phyloP scores from a whole-genome alignment of 352 stramenopile genomes.

The Phytophthora citrophthora region DNA sequence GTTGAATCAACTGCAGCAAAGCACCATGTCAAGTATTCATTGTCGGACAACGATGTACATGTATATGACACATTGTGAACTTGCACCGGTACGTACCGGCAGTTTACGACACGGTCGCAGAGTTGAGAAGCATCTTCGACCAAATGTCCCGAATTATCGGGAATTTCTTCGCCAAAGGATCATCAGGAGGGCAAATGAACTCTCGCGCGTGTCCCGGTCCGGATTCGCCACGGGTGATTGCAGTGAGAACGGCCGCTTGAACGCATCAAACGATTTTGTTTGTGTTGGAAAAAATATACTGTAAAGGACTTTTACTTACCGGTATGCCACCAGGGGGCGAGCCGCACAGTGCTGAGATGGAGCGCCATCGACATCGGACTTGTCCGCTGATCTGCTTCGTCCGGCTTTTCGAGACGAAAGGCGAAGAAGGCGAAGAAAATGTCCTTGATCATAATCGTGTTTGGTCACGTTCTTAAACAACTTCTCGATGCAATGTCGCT shows the following conservation, averaged over 20 bases:
- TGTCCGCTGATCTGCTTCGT: conserved; percentile 2
- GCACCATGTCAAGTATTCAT: too few species aligned
- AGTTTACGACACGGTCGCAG: not conserved
- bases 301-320: too few species aligned
- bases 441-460: too few species aligned
- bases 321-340: not conserved
- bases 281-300: too few species aligned
- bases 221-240: not conserved
- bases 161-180: too few species aligned
- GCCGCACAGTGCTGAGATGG: conserved; percentile 14
- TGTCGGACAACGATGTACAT: too few species aligned
- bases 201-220: not conserved
- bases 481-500: too few species aligned
- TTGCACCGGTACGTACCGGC: too few species aligned
- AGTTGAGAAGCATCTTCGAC: conserved; percentile 1
- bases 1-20: too few species aligned
- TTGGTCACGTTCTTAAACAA: too few species aligned
- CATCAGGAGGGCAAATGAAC: not conserved
- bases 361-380: conserved; percentile 17
- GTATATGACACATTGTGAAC: too few species aligned
- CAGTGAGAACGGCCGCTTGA: not conserved
- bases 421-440: not conserved
- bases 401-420: not conserved
- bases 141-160: not conserved
- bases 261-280: too few species aligned